A percentile compares a stretch with the other conserved stretches of the same genome.
These are phyloP conservation scores for Blastomyces gilchristii DNA, from an alignment of 2,329 filamentous ascomycete species.

Conservation along the genomic window DNA sequence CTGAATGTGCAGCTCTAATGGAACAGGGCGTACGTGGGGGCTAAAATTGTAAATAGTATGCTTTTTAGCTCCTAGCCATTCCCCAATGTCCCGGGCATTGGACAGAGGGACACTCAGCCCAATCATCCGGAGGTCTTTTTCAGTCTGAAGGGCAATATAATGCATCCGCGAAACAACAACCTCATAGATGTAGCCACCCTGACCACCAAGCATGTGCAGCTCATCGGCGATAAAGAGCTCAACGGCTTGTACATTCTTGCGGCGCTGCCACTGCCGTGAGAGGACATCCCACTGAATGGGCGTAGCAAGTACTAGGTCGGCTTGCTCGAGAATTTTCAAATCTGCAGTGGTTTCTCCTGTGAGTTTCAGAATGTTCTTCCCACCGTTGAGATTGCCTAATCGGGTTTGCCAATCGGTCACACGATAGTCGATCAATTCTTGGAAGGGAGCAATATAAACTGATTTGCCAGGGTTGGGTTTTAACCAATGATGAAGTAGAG, in stretches of 20 bases:
- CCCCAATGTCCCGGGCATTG: constrained; percentile 86
- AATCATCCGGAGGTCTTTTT: constrained; percentile 74
- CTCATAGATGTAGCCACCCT: constrained; percentile 83
- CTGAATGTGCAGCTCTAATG: constrained; percentile 87
- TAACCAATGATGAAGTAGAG: constrained; percentile 79
- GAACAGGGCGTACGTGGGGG: constrained; percentile 77
- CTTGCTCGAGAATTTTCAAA: constrained; percentile 74
- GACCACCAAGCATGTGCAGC: constrained; percentile 81
- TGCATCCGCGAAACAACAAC: constrained; percentile 97
- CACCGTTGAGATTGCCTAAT: constrained; percentile 60
- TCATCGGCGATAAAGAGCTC: constrained; percentile 92
- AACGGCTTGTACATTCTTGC: constrained; percentile 88
- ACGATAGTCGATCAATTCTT: constrained; percentile 77
- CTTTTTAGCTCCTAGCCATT: constrained; percentile 96
- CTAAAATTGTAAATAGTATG: constrained; percentile 99
- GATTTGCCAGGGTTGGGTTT: constrained; percentile 62
- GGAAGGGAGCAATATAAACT: constrained; percentile 89
- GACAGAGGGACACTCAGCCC: constrained; percentile 85
- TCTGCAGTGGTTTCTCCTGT: constrained; percentile 88
- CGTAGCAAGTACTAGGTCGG: constrained; percentile 84
- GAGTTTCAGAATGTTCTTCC: constrained; percentile 84
- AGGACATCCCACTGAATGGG: constrained; percentile 92
- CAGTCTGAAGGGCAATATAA: constrained; percentile 81
- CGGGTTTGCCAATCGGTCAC: constrained; percentile 78
- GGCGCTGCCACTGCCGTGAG: constrained; percentile 89